Evolutionary conservation across 371 early-diverging fungal species (phyloP).

Genomic region (Astathelohania contejeani): DNA sequence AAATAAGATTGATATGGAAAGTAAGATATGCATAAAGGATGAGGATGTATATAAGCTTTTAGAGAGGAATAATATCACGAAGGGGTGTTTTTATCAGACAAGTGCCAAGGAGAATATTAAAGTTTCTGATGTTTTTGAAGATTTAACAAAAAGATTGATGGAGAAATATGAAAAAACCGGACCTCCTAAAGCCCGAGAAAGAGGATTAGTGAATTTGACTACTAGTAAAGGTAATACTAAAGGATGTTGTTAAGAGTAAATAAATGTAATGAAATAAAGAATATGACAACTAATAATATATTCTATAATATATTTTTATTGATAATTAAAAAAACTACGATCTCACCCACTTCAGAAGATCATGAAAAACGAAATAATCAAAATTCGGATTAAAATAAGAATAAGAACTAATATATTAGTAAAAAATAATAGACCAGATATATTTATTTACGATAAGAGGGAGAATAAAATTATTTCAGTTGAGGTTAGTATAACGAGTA

Average conservation of each 20-base stretch:
- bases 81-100: slow-evolving; percentile 21
- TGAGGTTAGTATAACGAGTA: too few species aligned
- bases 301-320: too few species aligned
- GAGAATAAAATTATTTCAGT: too few species aligned
- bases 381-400: too few species aligned
- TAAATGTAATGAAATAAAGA: slow-evolving; percentile 6
- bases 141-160: slow-evolving; percentile 16
- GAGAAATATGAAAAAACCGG: slow-evolving; percentile 14
- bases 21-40: slow-evolving; percentile 60
- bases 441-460: too few species aligned
- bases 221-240: slow-evolving; percentile 2
- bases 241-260: slow-evolving; percentile 6
- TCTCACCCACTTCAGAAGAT: too few species aligned
- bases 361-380: too few species aligned
- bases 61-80: slow-evolving; percentile 16
- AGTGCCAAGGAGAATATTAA: slow-evolving; percentile 41
- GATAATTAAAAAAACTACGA: too few species aligned
- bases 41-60: slow-evolving; percentile 53
- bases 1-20: slow-evolving; percentile 83
- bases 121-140: slow-evolving; percentile 28
- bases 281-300: too few species aligned
- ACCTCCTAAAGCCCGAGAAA: too few species aligned
- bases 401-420: too few species aligned
- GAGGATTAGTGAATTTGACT: slow-evolving; percentile 1
- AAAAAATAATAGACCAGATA: too few species aligned